phyloP scores from a whole-genome alignment of 2,329 filamentous ascomycete species.

The Trichoderma koningii region DNA sequence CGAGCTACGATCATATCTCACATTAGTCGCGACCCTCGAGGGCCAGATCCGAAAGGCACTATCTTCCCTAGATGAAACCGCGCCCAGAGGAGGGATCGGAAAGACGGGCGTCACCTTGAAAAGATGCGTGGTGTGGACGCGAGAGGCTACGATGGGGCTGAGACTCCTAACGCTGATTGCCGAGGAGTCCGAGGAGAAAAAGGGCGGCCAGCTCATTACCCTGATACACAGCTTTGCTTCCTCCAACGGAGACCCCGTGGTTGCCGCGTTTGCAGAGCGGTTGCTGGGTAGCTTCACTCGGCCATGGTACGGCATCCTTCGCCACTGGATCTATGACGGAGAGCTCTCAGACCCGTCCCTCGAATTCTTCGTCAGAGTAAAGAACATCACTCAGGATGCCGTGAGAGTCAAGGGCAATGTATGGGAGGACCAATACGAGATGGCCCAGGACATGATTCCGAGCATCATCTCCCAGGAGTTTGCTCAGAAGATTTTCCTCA shows the following conservation, averaged over 20 bases:
- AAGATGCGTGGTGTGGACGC: conserved; percentile 93
- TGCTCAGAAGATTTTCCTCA: conserved; percentile 93
- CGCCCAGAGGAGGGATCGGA: conserved; percentile 70
- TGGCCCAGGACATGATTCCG: conserved; percentile 83
- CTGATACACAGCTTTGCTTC: conserved; percentile 92
- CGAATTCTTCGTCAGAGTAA: conserved; percentile 94
- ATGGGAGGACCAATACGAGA: conserved; percentile 96
- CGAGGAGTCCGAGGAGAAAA: conserved; percentile 79
- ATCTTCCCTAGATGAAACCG: conserved; percentile 67
- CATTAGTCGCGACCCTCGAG: conserved; percentile 87
- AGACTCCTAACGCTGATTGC: conserved; percentile 92
- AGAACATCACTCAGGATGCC: conserved; percentile 56
- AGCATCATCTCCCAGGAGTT: conserved; percentile 93
- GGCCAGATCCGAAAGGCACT: conserved; percentile 86
- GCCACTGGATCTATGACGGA: conserved; percentile 97
- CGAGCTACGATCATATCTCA: conserved; percentile 86
- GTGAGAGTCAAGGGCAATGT: conserved; percentile 70
- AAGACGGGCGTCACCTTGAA: conserved; percentile 93
- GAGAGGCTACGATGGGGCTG: conserved; percentile 93
- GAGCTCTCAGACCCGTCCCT: conserved; percentile 94
- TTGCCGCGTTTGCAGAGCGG: conserved; percentile 88
- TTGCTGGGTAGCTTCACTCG: conserved; percentile 83
- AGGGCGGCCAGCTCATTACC: conserved; percentile 88
- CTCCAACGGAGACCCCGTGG: conserved; percentile 92
- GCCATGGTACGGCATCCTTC: conserved; percentile 94